phyloP scores from a whole-genome alignment of 768 basidiomycete genomes.

The Grammothele lineata region DNA sequence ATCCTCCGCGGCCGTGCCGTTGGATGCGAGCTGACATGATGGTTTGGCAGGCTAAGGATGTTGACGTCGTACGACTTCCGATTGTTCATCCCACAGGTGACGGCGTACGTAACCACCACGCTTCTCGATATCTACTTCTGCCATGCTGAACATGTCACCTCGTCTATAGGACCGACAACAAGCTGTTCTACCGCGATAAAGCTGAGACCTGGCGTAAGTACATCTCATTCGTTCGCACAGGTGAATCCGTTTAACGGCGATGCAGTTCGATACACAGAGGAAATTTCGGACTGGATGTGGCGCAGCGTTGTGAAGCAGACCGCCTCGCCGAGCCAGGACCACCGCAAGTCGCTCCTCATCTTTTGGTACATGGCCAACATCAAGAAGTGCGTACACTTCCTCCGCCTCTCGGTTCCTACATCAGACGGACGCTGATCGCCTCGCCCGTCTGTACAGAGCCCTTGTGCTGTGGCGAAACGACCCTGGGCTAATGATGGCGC shows the following conservation, averaged over 20 bases:
- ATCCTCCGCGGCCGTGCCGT: too few relatives aligned
- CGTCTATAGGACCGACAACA: constrained; percentile 1
- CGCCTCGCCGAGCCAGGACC: background rate
- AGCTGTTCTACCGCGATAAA: constrained; percentile 14
- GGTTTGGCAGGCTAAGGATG: constrained; percentile 4
- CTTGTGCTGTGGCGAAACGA: constrained; percentile 8
- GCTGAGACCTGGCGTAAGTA: constrained; percentile 11
- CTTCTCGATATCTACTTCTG: background rate
- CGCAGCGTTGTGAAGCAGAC: too few relatives aligned
- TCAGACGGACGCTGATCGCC: background rate
- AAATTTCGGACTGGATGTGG: too few relatives aligned
- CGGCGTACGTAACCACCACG: constrained; percentile 3
- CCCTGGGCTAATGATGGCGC: constrained; percentile 1
- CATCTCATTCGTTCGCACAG: background rate
- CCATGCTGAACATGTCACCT: too few relatives aligned
- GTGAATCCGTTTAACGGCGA: background rate
- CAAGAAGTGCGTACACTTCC: constrained; percentile 3
- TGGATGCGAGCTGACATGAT: too few relatives aligned
- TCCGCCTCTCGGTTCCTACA: background rate
- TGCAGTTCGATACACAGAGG: background rate
- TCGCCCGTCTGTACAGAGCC: background rate
- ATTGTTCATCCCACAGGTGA: constrained; percentile 12
- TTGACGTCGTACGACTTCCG: constrained; percentile 12
- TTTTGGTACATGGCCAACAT: constrained; percentile 10
- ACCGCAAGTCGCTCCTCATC: constrained; percentile 14